Conservation (phyloP, 768 basidiomycete genomes). For the Lepiota brunneoincarnata region DNA sequence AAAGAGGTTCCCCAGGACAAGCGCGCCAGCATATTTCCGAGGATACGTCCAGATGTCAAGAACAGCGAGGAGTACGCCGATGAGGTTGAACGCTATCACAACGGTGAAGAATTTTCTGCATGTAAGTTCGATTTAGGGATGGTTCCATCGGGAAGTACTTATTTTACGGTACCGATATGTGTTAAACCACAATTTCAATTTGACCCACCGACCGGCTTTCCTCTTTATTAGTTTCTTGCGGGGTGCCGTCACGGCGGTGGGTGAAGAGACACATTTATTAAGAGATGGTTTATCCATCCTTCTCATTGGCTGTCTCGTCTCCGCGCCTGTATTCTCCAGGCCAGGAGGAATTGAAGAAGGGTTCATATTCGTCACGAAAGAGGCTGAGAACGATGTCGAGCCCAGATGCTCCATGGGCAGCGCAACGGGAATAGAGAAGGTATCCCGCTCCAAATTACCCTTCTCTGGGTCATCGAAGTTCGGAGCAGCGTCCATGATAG, state of each 20-base stretch:
- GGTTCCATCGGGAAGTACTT: neutral
- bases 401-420: constrained; percentile 16
- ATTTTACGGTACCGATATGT: constrained; percentile 62
- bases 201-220: constrained; percentile 51
- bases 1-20: constrained; percentile 74
- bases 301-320: neutral
- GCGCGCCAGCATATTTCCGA: constrained; percentile 59
- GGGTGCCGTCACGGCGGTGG: neutral
- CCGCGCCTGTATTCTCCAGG: neutral
- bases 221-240: constrained; percentile 11
- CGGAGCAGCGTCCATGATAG: constrained; percentile 19
- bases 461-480: constrained; percentile 37
- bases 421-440: constrained; percentile 20
- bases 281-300: neutral
- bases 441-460: constrained; percentile 27
- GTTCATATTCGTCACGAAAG: constrained; percentile 9
- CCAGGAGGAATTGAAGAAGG: constrained; percentile 3
- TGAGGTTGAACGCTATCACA: constrained; percentile 55
- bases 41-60: constrained; percentile 70
- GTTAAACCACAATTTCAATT: constrained; percentile 74
- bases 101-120: constrained; percentile 72
- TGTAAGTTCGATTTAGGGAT: neutral
- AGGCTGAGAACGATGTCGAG: constrained; percentile 11
- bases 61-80: constrained; percentile 58
- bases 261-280: neutral